Base-by-base conservation (phyloP, 139 green algal genomes). In the Pseudopediastrum boryanum region DNA sequence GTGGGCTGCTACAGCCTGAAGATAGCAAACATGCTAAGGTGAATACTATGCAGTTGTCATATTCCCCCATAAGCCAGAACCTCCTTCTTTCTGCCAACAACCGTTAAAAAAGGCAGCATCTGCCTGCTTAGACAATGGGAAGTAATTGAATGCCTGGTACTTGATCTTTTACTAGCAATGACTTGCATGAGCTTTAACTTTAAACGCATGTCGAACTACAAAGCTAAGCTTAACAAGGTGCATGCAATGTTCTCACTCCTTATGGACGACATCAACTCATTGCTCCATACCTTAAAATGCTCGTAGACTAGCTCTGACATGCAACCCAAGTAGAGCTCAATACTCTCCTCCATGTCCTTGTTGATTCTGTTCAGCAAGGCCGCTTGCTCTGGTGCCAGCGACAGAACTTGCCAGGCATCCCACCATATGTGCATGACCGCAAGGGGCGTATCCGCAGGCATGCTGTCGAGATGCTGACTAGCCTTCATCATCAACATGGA, bases 211-310 rank as follows among this genome's bases (percentile, higher is more conserved):
- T n/a, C 19, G 25, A 64, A 5, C 21, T 39, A 5, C 27, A 2
- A 27, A 62, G 51, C 36, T n/a, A 62, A 27, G 54, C 54, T 39
- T 7, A 36, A 6, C 36, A 21, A 62, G 29, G 31, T n/a, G 52
- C 52, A 13, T 62, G 52, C 12, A 62, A n/a, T 62, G 52, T 36
- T 25, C 8, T 62, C 25, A 7, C 23, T 39, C 0, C 1, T 58
- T 21, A 58, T n/a, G 21, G 21, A 16, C 21, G 48, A 58, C 48
- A 58, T 58, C 21, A 21, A n/a, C 19, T 58, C 19, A 21, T 21
- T n/a, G 48, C 19, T 21, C 8, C 69, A 27, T 31, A 78, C 71
- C 71, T 78, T 78, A 27, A 61, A 70, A 23, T 78, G 71, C 54
- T 78, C 71, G 44, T 68, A 68, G 10, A 41, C 56, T 12, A 44